Evolutionary conservation across 768 basidiomycete genomes (phyloP).

Genomic region (Tylopilus felleus): DNA sequence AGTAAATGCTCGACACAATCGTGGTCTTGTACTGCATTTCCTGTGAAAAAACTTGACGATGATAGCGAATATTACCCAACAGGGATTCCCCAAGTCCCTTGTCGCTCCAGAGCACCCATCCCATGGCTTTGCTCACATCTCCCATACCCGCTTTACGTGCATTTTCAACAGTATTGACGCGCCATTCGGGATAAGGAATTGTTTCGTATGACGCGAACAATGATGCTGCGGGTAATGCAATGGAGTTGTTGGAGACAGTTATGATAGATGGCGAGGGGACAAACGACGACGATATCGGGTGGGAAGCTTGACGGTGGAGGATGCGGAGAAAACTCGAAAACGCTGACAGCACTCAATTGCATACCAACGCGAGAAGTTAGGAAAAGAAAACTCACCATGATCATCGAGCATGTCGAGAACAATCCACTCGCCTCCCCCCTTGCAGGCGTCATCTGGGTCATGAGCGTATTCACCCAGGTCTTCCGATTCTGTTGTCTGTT

Average conservation of each 20-base stretch:
- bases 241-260: conserved; percentile 46
- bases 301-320: conserved; percentile 43
- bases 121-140: conserved; percentile 52
- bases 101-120: conserved; percentile 40
- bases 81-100: conserved; percentile 17
- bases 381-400: conserved; percentile 30
- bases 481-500: conserved; percentile 5
- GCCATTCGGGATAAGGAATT: conserved; percentile 68
- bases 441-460: background rate
- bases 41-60: conserved; percentile 21
- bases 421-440: conserved; percentile 43
- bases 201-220: conserved; percentile 33
- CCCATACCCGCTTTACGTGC: conserved; percentile 60
- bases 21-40: conserved; percentile 23
- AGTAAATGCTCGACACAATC: conserved; percentile 2
- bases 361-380: background rate
- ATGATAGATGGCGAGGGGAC: conserved; percentile 45
- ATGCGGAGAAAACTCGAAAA: conserved; percentile 50
- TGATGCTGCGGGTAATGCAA: background rate
- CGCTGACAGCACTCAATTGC: conserved; percentile 30
- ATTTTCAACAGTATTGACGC: conserved; percentile 43
- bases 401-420: conserved; percentile 51
- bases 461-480: background rate
- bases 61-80: conserved; percentile 20
- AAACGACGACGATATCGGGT: conserved; percentile 41